Percentiles rank a stretch among this genome's conserved stretches.
Evolutionary conservation across 192 early-diverging fungal species (phyloP).

Genomic region (Chytriomyces sp.): DNA sequence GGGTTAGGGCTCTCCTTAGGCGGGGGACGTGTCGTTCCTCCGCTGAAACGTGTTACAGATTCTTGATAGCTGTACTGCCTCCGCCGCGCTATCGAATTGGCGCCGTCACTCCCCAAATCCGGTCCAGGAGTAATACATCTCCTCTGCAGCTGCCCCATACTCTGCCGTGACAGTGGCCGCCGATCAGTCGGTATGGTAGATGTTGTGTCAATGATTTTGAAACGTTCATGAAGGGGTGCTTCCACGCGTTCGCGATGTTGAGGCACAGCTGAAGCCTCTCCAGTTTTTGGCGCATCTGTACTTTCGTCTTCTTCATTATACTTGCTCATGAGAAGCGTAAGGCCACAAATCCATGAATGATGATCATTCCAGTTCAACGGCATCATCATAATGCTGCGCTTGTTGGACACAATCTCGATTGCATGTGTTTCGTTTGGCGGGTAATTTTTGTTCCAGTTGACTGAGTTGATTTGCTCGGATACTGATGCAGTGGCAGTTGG

Average conservation of each 20-base stretch:
- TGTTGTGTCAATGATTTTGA: conserved; percentile 22
- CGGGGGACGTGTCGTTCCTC: not conserved
- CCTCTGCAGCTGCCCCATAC: not conserved
- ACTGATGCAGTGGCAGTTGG: not conserved
- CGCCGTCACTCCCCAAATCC: not conserved
- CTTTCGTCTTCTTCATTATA: too few relatives aligned
- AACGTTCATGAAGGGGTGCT: conserved; percentile 22
- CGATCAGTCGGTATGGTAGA: not conserved
- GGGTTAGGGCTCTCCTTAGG: not conserved
- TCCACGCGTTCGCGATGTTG: too few relatives aligned
- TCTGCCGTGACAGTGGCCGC: not conserved
- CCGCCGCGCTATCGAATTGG: not conserved
- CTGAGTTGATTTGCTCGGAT: not conserved
- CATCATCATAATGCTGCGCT: conserved; percentile 44
- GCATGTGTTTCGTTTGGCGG: conserved; percentile 47
- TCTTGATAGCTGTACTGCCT: not conserved
- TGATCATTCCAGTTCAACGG: conserved; percentile 53
- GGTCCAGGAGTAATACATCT: not conserved
- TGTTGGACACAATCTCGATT: conserved; percentile 41
- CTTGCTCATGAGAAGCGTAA: conserved; percentile 39
- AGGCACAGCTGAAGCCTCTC: too few relatives aligned
- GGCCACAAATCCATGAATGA: conserved; percentile 45
- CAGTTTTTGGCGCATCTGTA: too few relatives aligned
- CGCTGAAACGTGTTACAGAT: not conserved
- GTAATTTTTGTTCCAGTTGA: conserved; percentile 38